Evolutionary conservation across 2,329 filamentous ascomycete genomes (phyloP), one percentile per base, ranked within the genome.

Genomic region (Fusarium penzigii): DNA sequence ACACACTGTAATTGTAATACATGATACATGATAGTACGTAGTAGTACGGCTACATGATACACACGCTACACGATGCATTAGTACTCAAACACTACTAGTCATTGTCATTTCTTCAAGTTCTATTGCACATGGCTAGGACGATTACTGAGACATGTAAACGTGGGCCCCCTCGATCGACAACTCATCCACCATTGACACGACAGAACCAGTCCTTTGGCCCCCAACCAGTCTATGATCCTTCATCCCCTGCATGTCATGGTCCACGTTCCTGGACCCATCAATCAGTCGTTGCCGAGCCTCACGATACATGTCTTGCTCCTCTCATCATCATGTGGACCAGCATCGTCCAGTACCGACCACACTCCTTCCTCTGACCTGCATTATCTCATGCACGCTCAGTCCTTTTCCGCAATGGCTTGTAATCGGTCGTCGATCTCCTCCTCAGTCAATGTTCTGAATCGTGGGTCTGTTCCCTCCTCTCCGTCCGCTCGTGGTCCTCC

Each of bases 391-490:
- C 53, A 49, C 57, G 66, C 71, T 85, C 83, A 99, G 77, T 99
- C 94, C 84, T 97, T 97, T 82, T 99, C 94, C 53, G 92, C 92
- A 74, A 99, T 99, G 51, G 93, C 92, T 77, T 97, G 92, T 78
- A 99, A 84, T 75, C 94, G 85, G 77, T 97, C 94, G 68, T 99
- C 94, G 73, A 99, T 97, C 84, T 99, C 93, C 36, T 97, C 92
- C 76, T 97, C 93, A 29, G 90, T 96, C 74, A 99, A 82, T 64
- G 87, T 88, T 72, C 92, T 86, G 82, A 99, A 99, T 57, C 79
- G 80, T 45, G 87, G 75, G 67, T 90, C 83, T 58, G 87, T 89
- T 60, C 90, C 91, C 72, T 95, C 89, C 75, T 89, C 82, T 62
- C 92, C 93, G 69, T 96, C 90, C 53, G 80, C 76, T 66, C 85